Evolutionary conservation across 345 rosid species (phyloP).

Genomic region (Euphorbia pulcherrima): DNA sequence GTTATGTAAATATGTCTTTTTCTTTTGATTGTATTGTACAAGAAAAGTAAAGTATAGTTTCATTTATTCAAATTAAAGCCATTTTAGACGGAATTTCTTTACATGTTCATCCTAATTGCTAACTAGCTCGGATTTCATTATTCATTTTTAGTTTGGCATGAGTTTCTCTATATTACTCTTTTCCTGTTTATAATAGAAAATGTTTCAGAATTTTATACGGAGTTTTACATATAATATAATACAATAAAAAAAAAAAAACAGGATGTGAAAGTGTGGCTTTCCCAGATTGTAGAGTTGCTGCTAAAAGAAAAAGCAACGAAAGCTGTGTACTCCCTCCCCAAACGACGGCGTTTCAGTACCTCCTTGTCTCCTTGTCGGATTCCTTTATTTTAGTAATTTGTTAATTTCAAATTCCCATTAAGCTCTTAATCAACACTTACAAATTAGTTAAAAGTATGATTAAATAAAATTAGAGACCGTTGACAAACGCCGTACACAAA

Average conservation of each 20-base stretch:
- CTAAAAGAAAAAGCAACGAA: background rate
- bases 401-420: background rate
- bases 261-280: conserved; percentile 28
- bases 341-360: conserved; percentile 41
- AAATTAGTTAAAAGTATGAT: too few species aligned
- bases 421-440: background rate
- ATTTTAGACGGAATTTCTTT: too few species aligned
- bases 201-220: too few species aligned
- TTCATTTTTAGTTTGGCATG: too few species aligned
- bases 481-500: too few species aligned
- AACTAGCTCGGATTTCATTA: background rate
- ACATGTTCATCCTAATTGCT: too few species aligned
- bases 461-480: too few species aligned
- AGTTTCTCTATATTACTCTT: too few species aligned
- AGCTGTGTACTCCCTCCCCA: conserved; percentile 15
- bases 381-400: background rate
- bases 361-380: conserved; percentile 36
- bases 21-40: background rate
- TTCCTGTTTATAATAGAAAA: too few species aligned
- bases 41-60: too few species aligned
- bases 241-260: background rate
- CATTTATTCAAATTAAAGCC: background rate
- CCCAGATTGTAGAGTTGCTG: background rate
- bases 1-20: background rate
- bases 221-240: too few species aligned